Evolutionary conservation across 2,329 filamentous ascomycete species (phyloP), one percentile per base, ranked within the genome.

Genomic region (Ophiostoma novo-ulmi): DNA sequence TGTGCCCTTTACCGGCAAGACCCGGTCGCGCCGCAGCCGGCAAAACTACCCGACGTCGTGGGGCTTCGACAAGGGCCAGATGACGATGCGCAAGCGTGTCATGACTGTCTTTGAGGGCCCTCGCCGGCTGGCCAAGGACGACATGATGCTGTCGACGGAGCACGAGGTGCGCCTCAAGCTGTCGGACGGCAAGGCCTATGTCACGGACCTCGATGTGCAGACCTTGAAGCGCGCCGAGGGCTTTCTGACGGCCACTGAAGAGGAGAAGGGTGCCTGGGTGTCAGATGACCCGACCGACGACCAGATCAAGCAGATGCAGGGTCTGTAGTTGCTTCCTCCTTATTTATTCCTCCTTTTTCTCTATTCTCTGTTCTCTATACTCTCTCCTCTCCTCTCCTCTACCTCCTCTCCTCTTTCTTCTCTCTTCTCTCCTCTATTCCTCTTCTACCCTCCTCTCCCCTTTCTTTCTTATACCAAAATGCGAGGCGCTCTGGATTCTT

Each of bases 31-130:
- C 81, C 97, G 96, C 85, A 94, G 93, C 84, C 89, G 93, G 75
- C 94, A 93, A 79, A 92, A 97, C 79, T 98, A 97, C 79, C 95
- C 95, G 14, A 88, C 91, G 0, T 94, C 91, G 1, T 99, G 95
- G 95, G 94, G 95, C 69, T 95, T 94, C 76, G 88, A 94, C 73
- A 89, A 91, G 77, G 91, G 92, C 76, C 93, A 95, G 83, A 97
- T 98, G 92, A 96, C 91, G 78, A 96, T 97, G 88, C 97, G 96
- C 88, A 97, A 97, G 87, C 91, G 95, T 38, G 93, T 97, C 70
- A 85, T 98, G 76, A 93, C 93, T 74, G 92, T 97, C 26, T 99
- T 96, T 77, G 93, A 98, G 77, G 95, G 95, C 0, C 86, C 86
- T 20, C 89, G 94, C 69, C 89, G 94, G 61, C 85, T 99, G 68